phyloP scores from a whole-genome alignment of 1,284 basidiomycete species.

The Trametes sp. region DNA sequence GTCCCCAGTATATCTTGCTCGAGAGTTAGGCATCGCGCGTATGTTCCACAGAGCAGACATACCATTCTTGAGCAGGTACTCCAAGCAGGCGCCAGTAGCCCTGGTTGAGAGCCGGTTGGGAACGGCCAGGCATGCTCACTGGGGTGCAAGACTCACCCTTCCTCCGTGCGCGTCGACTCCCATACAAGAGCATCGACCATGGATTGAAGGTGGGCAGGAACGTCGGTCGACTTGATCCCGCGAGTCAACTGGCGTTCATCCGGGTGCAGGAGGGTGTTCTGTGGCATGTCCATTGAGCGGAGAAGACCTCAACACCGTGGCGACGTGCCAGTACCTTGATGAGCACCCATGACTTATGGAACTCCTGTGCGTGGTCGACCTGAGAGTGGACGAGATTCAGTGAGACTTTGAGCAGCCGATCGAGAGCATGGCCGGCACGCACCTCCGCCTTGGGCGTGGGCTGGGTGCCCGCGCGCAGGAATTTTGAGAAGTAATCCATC shows the following conservation, averaged over 20 bases:
- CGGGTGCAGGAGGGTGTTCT: slow-evolving; percentile 80
- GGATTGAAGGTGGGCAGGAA: slow-evolving; percentile 79
- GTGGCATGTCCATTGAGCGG: slow-evolving; percentile 13
- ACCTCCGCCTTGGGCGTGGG: slow-evolving; percentile 56
- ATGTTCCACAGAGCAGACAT: slow-evolving; percentile 11
- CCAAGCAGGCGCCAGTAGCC: slow-evolving; percentile 86
- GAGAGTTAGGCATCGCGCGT: background rate
- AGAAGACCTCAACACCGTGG: background rate
- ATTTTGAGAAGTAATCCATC: slow-evolving; percentile 89
- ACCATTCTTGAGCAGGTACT: slow-evolving; percentile 92
- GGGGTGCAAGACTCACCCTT: slow-evolving; percentile 68
- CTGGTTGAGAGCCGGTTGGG: slow-evolving; percentile 47
- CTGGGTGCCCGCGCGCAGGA: slow-evolving; percentile 64
- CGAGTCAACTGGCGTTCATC: slow-evolving; percentile 83
- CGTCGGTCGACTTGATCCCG: slow-evolving; percentile 85
- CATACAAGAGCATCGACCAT: slow-evolving; percentile 90
- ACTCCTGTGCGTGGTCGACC: slow-evolving; percentile 69
- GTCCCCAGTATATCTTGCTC: slow-evolving; percentile 77
- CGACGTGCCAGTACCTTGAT: slow-evolving; percentile 61
- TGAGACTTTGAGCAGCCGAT: background rate
- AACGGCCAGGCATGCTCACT: slow-evolving; percentile 22
- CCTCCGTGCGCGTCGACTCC: slow-evolving; percentile 84
- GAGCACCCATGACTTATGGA: slow-evolving; percentile 74
- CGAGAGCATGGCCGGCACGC: slow-evolving; percentile 18
- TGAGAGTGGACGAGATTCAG: slow-evolving; percentile 5